phyloP scores from a whole-genome alignment of 306 rosid genomes.

The Mimosa bimucronata region DNA sequence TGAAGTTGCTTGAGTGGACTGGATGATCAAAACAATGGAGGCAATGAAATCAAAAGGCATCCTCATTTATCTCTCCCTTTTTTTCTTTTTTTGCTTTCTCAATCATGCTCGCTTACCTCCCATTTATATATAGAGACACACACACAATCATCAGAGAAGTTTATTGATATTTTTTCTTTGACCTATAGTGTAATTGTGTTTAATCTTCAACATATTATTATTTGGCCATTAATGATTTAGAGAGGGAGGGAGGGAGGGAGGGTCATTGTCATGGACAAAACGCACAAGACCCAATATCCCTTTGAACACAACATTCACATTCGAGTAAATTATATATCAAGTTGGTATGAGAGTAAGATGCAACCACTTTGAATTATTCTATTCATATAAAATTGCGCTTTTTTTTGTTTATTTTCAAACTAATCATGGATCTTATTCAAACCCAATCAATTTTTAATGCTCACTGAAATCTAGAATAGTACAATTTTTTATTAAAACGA shows the following conservation, averaged over 20 bases:
- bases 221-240: neutral
- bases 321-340: too few species aligned
- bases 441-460: neutral
- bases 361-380: neutral
- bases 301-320: neutral
- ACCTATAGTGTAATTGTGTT: neutral
- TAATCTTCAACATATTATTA: neutral
- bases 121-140: neutral
- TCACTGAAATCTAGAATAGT: neutral
- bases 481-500: neutral
- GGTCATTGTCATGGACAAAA: too few species aligned
- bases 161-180: neutral
- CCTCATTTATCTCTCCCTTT: neutral
- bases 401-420: neutral
- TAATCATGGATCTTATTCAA: neutral
- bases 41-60: neutral
- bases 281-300: too few species aligned
- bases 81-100: neutral
- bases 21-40: neutral
- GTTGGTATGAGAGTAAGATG: neutral
- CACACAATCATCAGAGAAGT: neutral
- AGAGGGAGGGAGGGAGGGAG: too few species aligned
- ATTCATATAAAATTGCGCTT: neutral
- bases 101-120: neutral
- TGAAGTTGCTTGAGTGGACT: neutral